Base-by-base conservation (phyloP, 192 early-diverging fungal species). In the Coemansia aciculifera region DNA sequence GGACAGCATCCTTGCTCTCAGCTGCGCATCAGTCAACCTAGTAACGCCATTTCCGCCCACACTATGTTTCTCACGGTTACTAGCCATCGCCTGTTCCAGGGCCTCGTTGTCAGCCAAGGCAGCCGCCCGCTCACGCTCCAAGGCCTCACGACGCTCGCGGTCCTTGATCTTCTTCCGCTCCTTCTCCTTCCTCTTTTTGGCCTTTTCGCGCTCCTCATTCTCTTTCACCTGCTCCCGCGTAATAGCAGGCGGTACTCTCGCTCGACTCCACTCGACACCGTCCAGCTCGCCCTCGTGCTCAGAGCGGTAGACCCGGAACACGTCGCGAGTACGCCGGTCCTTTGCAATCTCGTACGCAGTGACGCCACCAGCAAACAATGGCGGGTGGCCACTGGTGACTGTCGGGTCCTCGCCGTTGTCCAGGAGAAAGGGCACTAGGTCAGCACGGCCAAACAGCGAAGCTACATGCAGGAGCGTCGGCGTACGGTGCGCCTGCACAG, bases 381-480 rank as follows among this genome's bases (percentile, higher is more conserved):
- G 74, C 10, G 70, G 68, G 21, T 69, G 67, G 27, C 75, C 78
- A 43, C 68, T 74, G 11, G 71, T 78, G 0, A 86, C 51, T 0
- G 88, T 90, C 1, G 97, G 97, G 62, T 99, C 91, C 0, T 92
- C 95, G n/a, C 89, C 85, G 43, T 79, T 66, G 31, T 88, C 78
- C 31, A 93, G 81, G 21, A 99, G 74, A 17, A 87, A 81, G 4
- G 82, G 78, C 1, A 97, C 87, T 13, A 92, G 73, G 3, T 84
- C 84, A 0, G 71, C 44, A 44, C 89, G 88, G 0, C 89, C 89
- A 3, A 74, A 66, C n/a, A 59, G 46, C 6, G 94, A 72, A 0
- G 94, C 93, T 27, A 93, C 61, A 69, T 99, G 95, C 21, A 98
- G 73, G 9, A 95, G 79, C 0, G 91, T 90, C 0, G 90, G 76